A percentile compares a stretch with the other conserved stretches of the same genome.
Conservation (phyloP, 306 rosid genomes). For the Abrus precatorius region DNA sequence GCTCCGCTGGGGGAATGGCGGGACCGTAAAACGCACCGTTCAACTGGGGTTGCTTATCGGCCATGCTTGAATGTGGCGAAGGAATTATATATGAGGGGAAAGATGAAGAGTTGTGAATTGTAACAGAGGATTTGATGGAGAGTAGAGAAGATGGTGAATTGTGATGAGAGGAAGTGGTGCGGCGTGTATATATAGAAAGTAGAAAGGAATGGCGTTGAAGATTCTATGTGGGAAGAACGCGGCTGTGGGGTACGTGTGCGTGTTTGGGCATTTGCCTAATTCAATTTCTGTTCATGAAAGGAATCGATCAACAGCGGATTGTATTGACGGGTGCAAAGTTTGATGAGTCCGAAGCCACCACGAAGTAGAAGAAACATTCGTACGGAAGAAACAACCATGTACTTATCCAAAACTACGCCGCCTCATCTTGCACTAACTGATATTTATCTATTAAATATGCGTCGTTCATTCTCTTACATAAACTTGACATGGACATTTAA, state of each 20-base stretch:
- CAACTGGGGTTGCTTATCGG: constrained; percentile 44
- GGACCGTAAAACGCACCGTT: constrained; percentile 53
- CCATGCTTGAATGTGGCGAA: not conserved
- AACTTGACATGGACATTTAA: too few species aligned
- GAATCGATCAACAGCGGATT: not conserved
- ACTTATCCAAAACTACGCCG: too few species aligned
- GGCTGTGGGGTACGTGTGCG: not conserved
- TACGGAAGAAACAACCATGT: not conserved
- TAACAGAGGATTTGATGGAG: too few species aligned
- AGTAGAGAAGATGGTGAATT: not conserved
- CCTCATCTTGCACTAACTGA: too few species aligned
- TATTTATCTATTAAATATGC: too few species aligned
- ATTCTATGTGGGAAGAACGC: constrained; percentile 1
- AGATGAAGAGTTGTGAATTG: not conserved
- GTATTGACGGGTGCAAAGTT: constrained; percentile 32
- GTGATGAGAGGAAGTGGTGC: not conserved
- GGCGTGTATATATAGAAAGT: constrained; percentile 5
- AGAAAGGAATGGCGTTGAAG: not conserved
- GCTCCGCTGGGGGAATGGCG: constrained; percentile 45
- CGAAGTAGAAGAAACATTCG: not conserved
- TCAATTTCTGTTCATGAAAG: not conserved
- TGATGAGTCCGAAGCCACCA: not conserved
- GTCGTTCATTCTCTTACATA: too few species aligned
- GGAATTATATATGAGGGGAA: not conserved
- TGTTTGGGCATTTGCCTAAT: not conserved